phyloP scores from a whole-genome alignment of 495 filamentous ascomycete species.

The Xanthoparmelia taractica region DNA sequence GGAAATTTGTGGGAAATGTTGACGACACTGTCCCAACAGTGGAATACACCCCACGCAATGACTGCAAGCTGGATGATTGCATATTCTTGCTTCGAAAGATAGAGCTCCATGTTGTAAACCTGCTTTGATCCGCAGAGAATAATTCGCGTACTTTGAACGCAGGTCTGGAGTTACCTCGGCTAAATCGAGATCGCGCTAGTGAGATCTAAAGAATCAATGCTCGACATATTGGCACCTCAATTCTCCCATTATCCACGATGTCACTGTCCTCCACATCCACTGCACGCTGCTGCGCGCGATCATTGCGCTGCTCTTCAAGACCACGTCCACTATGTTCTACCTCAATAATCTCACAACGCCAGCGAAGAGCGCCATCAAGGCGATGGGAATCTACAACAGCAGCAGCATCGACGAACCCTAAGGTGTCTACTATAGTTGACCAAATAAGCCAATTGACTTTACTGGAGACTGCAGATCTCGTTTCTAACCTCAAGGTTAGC shows the following conservation, averaged over 20 bases:
- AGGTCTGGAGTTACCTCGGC: neutral
- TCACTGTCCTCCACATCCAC: slow-evolving; percentile 14
- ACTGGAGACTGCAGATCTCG: slow-evolving; percentile 92
- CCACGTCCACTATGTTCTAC: slow-evolving; percentile 4
- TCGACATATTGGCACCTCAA: neutral
- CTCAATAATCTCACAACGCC: slow-evolving; percentile 14
- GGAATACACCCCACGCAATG: slow-evolving; percentile 12
- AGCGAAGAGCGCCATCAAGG: slow-evolving; percentile 32
- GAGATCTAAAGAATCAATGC: neutral
- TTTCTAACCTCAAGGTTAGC: slow-evolving; percentile 80
- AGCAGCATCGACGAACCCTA: slow-evolving; percentile 55
- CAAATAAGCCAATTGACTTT: slow-evolving; percentile 97
- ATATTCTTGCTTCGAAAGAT: slow-evolving; percentile 18
- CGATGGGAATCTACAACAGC: slow-evolving; percentile 67
- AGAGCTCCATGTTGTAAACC: slow-evolving; percentile 14
- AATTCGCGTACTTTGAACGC: neutral
- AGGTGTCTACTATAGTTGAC: slow-evolving; percentile 88
- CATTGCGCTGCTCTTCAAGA: slow-evolving; percentile 11
- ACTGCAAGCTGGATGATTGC: slow-evolving; percentile 9
- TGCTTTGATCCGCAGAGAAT: neutral
- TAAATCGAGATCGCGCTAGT: slow-evolving; percentile 1
- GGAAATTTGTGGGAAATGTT: neutral
- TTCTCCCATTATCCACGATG: slow-evolving; percentile 6
- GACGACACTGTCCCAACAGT: slow-evolving; percentile 6
- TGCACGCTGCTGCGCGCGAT: slow-evolving; percentile 19